phyloP scores from a whole-genome alignment of 352 stramenopile genomes.

The Discostella stelligera region DNA sequence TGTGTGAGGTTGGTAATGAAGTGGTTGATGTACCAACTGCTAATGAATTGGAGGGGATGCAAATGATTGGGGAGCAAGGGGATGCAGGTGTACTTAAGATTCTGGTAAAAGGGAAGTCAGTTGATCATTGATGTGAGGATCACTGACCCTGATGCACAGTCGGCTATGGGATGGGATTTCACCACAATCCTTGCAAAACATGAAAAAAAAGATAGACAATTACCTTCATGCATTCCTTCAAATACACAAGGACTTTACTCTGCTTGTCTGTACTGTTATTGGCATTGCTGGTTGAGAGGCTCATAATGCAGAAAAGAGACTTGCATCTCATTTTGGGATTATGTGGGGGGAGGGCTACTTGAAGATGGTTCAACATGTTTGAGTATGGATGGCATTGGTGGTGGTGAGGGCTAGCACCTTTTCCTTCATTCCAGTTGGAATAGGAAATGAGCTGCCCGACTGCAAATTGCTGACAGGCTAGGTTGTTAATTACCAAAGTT shows the following conservation, averaged over 20 bases:
- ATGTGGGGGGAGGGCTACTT: constrained; percentile 20
- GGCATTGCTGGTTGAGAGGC: constrained; percentile 31
- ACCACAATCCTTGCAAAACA: constrained; percentile 22
- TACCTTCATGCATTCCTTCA: constrained; percentile 28
- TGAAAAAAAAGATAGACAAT: constrained; percentile 50
- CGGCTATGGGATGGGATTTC: constrained; percentile 17
- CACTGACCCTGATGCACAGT: constrained; percentile 35
- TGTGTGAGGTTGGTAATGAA: background rate
- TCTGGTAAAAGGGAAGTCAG: constrained; percentile 23
- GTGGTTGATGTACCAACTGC: background rate
- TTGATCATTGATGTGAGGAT: constrained; percentile 50
- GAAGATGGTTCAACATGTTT: constrained; percentile 23
- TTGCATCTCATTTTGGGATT: constrained; percentile 15
- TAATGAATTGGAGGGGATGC: background rate
- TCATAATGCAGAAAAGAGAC: constrained; percentile 1
- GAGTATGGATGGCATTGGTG: constrained; percentile 4
- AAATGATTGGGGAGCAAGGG: background rate
- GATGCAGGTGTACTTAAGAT: constrained; percentile 9
- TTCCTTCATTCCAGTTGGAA: constrained; percentile 7
- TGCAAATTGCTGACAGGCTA: constrained; percentile 8
- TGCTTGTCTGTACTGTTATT: constrained; percentile 40
- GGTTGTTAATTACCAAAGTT: too few species aligned
- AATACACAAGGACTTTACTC: constrained; percentile 24
- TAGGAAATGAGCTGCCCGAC: background rate
- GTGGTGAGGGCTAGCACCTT: constrained; percentile 16